These are phyloP conservation scores for Groenewaldozyma sp. DNA, from an alignment of 1,139 yeast species.

Conservation along the genomic window DNA sequence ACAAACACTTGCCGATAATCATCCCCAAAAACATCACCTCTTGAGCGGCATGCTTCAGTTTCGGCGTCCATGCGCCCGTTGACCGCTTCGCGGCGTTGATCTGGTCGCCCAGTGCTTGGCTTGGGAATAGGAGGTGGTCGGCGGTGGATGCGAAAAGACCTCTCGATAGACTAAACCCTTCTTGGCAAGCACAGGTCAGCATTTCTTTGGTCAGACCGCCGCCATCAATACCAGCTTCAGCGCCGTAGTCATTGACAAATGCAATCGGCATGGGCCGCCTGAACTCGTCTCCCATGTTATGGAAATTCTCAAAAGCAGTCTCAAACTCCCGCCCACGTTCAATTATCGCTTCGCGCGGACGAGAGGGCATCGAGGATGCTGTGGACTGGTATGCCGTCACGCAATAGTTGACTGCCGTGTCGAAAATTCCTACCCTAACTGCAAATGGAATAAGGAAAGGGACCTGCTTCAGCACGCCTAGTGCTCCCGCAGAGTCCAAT, in stretches of 20 bases:
- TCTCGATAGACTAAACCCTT: conserved; percentile 47
- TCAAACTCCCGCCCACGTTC: conserved; percentile 49
- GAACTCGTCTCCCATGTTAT: conserved; percentile 41
- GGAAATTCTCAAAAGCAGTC: conserved; percentile 62
- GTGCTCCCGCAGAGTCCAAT: conserved; percentile 3
- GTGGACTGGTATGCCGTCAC: not conserved
- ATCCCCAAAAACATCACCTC: conserved; percentile 61
- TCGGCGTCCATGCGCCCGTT: conserved; percentile 15
- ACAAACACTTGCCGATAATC: conserved; percentile 83
- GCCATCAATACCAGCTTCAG: conserved; percentile 90
- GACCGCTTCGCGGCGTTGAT: conserved; percentile 2
- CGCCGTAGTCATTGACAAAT: conserved; percentile 65
- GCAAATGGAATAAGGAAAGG: conserved; percentile 79
- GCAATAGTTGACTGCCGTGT: conserved; percentile 43
- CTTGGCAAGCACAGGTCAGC: conserved; percentile 59
- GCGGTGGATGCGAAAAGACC: conserved; percentile 46
- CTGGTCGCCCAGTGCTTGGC: conserved; percentile 42
- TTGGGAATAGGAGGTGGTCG: conserved; percentile 64
- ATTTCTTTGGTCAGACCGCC: conserved; percentile 95
- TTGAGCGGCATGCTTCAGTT: conserved; percentile 31
- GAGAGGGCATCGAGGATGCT: not conserved
- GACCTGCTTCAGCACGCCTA: conserved; percentile 48
- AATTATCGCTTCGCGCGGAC: conserved; percentile 37
- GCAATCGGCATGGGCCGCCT: conserved; percentile 54
- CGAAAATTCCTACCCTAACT: conserved; percentile 59